Percentiles rank a stretch among this genome's conserved stretches.
Evolutionary conservation across 2,329 filamentous ascomycete genomes (phyloP).

Genomic region (Pseudogymnoascus sp.): DNA sequence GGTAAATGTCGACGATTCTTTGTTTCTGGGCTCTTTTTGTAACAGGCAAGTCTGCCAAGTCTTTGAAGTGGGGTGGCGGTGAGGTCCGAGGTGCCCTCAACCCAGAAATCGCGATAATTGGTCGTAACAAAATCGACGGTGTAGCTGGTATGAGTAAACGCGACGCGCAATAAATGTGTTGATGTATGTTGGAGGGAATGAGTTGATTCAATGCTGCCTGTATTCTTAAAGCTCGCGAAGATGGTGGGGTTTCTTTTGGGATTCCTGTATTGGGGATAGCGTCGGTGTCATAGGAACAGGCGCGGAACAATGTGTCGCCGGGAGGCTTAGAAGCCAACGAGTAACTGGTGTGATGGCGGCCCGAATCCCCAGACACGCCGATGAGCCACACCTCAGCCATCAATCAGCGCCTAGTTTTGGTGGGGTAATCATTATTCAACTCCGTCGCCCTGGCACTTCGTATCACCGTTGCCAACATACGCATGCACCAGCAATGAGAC

Average conservation of each 20-base stretch:
- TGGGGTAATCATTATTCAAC: constrained; percentile 6
- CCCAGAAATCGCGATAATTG: background rate
- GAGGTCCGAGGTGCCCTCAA: background rate
- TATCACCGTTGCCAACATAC: background rate
- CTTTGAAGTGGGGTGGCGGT: constrained; percentile 5
- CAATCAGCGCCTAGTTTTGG: constrained; percentile 3
- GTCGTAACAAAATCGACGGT: background rate
- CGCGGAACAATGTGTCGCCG: background rate
- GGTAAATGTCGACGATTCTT: background rate
- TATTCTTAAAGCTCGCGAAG: constrained; percentile 3
- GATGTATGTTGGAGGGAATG: background rate
- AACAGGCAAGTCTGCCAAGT: background rate
- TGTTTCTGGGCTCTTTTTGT: background rate
- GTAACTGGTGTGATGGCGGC: background rate
- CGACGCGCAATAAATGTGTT: background rate
- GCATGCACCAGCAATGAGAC: constrained; percentile 4
- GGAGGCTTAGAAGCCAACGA: constrained; percentile 1
- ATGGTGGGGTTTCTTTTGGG: constrained; percentile 6
- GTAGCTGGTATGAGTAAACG: background rate
- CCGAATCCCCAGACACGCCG: constrained; percentile 5
- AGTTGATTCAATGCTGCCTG: background rate
- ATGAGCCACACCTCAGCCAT: constrained; percentile 7
- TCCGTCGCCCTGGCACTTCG: background rate
- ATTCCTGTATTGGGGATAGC: background rate
- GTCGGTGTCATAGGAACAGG: background rate